Conservation (phyloP, 345 rosid species). For the Crucihimalaya himalaica region DNA sequence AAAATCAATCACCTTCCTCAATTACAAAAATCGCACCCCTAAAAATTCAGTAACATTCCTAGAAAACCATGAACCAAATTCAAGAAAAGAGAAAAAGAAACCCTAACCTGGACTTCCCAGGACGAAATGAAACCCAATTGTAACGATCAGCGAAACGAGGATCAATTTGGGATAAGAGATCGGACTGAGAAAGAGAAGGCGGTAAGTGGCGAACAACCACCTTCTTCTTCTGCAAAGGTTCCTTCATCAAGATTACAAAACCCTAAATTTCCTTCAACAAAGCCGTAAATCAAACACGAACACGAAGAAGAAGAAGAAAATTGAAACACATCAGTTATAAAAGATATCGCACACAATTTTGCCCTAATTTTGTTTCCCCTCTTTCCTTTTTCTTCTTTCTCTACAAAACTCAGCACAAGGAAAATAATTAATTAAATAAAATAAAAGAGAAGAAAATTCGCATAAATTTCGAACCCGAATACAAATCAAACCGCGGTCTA, state of each 20-base stretch:
- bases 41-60: conserved; percentile 24
- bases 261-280: conserved; percentile 1
- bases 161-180: conserved; percentile 58
- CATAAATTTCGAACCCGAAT: conserved; percentile 14
- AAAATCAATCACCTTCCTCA: conserved; percentile 11
- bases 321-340: conserved; percentile 31
- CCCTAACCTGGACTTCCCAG: conserved; percentile 57
- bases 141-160: conserved; percentile 59
- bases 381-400: not conserved
- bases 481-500: conserved; percentile 4
- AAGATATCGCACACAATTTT: conserved; percentile 30
- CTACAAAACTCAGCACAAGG: conserved; percentile 5
- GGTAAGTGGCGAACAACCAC: conserved; percentile 77
- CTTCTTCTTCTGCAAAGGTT: conserved; percentile 53
- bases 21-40: conserved; percentile 14
- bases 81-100: not conserved
- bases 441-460: not conserved
- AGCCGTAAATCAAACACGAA: conserved; percentile 7
- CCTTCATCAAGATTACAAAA: conserved; percentile 44
- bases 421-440: not conserved
- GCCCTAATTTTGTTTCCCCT: conserved; percentile 33
- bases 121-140: conserved; percentile 59
- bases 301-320: conserved; percentile 24
- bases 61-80: conserved; percentile 9
- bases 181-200: conserved; percentile 62